phyloP scores from a whole-genome alignment of 495 filamentous ascomycete genomes.

The Hyaloscypha bicolor region DNA sequence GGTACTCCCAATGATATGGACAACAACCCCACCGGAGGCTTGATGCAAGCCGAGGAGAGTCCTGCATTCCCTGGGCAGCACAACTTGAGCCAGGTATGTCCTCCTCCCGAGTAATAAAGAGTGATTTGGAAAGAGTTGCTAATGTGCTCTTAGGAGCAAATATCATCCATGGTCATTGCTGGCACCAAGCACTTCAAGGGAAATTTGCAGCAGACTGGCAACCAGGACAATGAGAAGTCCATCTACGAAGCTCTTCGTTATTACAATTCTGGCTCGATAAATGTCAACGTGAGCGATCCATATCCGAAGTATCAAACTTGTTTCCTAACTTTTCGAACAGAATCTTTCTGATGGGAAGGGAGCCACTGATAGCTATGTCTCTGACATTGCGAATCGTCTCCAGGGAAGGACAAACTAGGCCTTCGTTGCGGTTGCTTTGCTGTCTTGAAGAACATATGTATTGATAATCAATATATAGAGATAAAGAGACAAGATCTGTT shows the following conservation, averaged over 20 bases:
- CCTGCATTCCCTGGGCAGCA: too few relatives aligned
- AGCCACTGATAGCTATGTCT: slow-evolving; percentile 42
- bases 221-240: slow-evolving; percentile 37
- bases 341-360: slow-evolving; percentile 37
- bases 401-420: slow-evolving; percentile 30
- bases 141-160: slow-evolving; percentile 32
- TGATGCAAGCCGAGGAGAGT: too few relatives aligned
- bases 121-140: too few relatives aligned
- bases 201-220: slow-evolving; percentile 39
- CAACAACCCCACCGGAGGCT: too few relatives aligned
- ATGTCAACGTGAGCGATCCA: slow-evolving; percentile 19
- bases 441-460: too few relatives aligned
- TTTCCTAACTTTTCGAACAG: background rate
- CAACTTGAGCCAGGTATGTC: too few relatives aligned
- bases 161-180: slow-evolving; percentile 39
- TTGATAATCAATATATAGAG: too few relatives aligned
- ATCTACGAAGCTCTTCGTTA: slow-evolving; percentile 35
- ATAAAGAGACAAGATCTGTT: too few relatives aligned
- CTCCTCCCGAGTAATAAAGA: too few relatives aligned
- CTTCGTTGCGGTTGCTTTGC: background rate
- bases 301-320: background rate
- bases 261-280: slow-evolving; percentile 43
- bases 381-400: slow-evolving; percentile 44
- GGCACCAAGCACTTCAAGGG: slow-evolving; percentile 45
- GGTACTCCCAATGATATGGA: too few relatives aligned